Base-by-base conservation (phyloP, 176 grass and related monocot species). In the Secale cereale region DNA sequence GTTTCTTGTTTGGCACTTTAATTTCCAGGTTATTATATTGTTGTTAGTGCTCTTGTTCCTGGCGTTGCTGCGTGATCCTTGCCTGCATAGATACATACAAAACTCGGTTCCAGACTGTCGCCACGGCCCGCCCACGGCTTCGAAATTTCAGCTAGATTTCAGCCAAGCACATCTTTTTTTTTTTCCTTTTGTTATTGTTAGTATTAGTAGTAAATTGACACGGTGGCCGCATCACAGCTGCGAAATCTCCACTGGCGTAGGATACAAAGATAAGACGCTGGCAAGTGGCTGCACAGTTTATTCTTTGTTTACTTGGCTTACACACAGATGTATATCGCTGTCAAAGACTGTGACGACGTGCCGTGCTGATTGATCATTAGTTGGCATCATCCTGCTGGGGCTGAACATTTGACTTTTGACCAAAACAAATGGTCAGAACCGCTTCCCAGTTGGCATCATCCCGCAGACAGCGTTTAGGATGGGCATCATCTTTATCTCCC, bases 341-440 rank as follows among this genome's bases (percentile, higher is more conserved):
- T 0, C 35, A 33, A 36, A 79, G 75, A 87, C 29, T 79, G 66
- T 0, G 84, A 79, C 56, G 15, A 17, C 52, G 52, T 56, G 52
- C 52, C 17, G 15, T 76, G 59, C 2, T 54, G 23, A 54, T 54
- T 62, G 52, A 29, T 9, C 57, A 41, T 30, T 23, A 16, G 30
- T 70, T 28, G 9, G 7, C n/a, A 25, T 33, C n/a, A 66, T 40
- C 30, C 29, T n/a, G 61, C 23, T 16, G 17, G 35, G 33, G 9
- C 52, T 26, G 7, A 71, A 12, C 79, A 36, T 78, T 82, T 68
- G 84, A 79, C 57, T 79, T 73, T 60, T 23, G 20, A 62, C 59
- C 30, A 16, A 88, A 52, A 77, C 16, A 27, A 81, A 36, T 74
- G 0, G 72, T 86, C 32, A 15, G 31, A 10, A 39, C 0, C 29